Conservation (phyloP, 306 rosid species). For the Prunus persica region Prunus_persica_NCBIv2 NC_034015.1:21164001-21164500, state of each 20-base stretch:
- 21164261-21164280: slow-evolving; percentile 64
- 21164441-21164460: slow-evolving; percentile 55
- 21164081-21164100: slow-evolving; percentile 43
- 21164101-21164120: slow-evolving; percentile 38
- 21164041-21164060: slow-evolving; percentile 45
- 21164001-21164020: slow-evolving; percentile 54
- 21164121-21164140: slow-evolving; percentile 35
- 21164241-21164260: slow-evolving; percentile 36
- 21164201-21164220: slow-evolving; percentile 12
- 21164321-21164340: slow-evolving; percentile 16
- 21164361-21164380: slow-evolving; percentile 53
- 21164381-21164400: slow-evolving; percentile 60
- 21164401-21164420: slow-evolving; percentile 75
- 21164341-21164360: slow-evolving; percentile 29
- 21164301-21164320: slow-evolving; percentile 9
- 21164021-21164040: slow-evolving; percentile 56
- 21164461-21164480: slow-evolving; percentile 64
- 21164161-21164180: neutral
- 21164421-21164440: slow-evolving; percentile 44
- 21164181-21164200: neutral
- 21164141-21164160: neutral
- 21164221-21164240: slow-evolving; percentile 41
- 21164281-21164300: slow-evolving; percentile 26
- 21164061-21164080: slow-evolving; percentile 55
- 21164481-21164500: slow-evolving; percentile 3